Conservation (phyloP, 805 yeast species). For the Candida odintsovae region DNA sequence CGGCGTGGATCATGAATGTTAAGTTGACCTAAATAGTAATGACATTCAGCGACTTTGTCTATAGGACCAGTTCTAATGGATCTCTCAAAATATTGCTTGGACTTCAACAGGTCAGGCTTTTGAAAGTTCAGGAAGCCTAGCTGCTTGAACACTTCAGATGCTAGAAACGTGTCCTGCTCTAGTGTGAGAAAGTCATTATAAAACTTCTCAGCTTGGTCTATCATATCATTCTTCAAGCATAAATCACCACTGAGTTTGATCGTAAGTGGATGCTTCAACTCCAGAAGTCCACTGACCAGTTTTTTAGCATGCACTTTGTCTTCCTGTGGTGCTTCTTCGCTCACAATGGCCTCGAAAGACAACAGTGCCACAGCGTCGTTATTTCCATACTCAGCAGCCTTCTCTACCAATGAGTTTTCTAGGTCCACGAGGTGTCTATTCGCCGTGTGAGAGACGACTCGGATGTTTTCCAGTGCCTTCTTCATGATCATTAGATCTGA, state of each 20-base stretch:
- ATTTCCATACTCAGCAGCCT: constrained; percentile 79
- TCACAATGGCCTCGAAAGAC: constrained; percentile 57
- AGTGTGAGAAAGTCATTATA: constrained; percentile 53
- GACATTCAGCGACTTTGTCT: constrained; percentile 65
- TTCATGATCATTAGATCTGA: constrained; percentile 65
- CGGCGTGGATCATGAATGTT: constrained; percentile 56
- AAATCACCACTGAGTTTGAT: constrained; percentile 77
- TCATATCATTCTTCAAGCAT: constrained; percentile 44
- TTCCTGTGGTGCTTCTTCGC: constrained; percentile 34
- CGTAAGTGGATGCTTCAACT: constrained; percentile 63
- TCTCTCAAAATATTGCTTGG: constrained; percentile 55
- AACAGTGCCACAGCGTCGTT: constrained; percentile 74
- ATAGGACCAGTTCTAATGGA: constrained; percentile 57
- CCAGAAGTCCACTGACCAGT: constrained; percentile 52
- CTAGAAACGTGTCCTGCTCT: constrained; percentile 51
- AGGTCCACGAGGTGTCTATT: constrained; percentile 51
- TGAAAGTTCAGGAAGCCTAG: constrained; percentile 60
- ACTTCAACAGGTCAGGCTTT: constrained; percentile 41
- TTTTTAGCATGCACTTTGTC: constrained; percentile 60
- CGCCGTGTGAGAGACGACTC: constrained; percentile 54
- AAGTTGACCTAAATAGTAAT: constrained; percentile 71
- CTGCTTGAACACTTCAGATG: constrained; percentile 68
- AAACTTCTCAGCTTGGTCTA: constrained; percentile 50
- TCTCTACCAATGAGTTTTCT: constrained; percentile 72
- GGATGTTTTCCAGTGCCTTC: constrained; percentile 53